Evolutionary conservation across 2,329 filamentous ascomycete genomes (phyloP).

Genomic region (Botrytis aclada): DNA sequence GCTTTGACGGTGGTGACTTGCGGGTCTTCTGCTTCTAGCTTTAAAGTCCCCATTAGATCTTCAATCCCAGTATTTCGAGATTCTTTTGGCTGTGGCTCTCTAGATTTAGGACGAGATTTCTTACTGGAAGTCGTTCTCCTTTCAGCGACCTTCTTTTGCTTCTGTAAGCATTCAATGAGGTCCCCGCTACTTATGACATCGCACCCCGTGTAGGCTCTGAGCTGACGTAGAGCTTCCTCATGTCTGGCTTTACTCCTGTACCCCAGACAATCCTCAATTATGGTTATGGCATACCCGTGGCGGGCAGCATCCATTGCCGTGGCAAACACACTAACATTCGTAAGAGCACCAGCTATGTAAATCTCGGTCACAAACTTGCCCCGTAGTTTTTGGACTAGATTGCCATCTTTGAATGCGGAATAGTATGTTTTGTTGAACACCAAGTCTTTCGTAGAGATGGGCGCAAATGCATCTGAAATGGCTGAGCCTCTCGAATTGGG

Average conservation of each 20-base stretch:
- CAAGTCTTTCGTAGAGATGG: constrained; percentile 42
- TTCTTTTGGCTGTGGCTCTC: constrained; percentile 17
- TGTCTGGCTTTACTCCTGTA: constrained; percentile 71
- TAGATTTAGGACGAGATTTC: constrained; percentile 23
- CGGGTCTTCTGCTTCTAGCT: constrained; percentile 25
- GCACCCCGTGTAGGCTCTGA: constrained; percentile 37
- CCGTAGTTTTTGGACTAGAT: constrained; percentile 73
- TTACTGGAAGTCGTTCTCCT: constrained; percentile 23
- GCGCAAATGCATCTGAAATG: constrained; percentile 9
- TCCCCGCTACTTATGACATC: constrained; percentile 35
- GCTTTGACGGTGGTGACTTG: constrained; percentile 1
- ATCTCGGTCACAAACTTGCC: constrained; percentile 85
- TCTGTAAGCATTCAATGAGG: constrained; percentile 29
- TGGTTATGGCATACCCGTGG: constrained; percentile 81
- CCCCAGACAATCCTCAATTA: constrained; percentile 86
- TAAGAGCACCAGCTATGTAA: constrained; percentile 82
- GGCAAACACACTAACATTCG: constrained; percentile 85
- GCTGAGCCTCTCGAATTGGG: constrained; percentile 20
- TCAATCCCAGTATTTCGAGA: constrained; percentile 27
- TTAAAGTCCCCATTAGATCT: constrained; percentile 34
- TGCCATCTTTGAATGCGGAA: constrained; percentile 77
- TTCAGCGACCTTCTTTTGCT: constrained; percentile 26
- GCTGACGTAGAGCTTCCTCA: constrained; percentile 36
- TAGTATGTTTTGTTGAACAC: constrained; percentile 71
- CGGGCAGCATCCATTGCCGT: constrained; percentile 87